A percentile compares a stretch with the other conserved stretches of the same genome.
Evolutionary conservation across 768 basidiomycete species (phyloP).

Genomic region (Calvatia gigantea): DNA sequence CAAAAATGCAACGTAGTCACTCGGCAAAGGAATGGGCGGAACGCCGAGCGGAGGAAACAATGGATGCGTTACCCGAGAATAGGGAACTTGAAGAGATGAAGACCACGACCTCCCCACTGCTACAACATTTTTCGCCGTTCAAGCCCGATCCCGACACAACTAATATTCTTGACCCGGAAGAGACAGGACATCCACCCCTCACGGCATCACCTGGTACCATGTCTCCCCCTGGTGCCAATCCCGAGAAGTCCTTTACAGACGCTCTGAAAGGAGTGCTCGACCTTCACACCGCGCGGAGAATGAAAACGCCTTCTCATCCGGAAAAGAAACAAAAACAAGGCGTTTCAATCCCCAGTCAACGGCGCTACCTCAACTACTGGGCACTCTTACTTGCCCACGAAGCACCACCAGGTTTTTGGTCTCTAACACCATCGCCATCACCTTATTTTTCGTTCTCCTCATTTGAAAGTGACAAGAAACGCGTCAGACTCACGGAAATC

Average conservation of each 20-base stretch:
- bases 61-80: conserved; percentile 46
- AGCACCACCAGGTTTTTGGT: conserved; percentile 52
- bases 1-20: conserved; percentile 43
- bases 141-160: neutral
- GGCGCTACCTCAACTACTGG: conserved; percentile 80
- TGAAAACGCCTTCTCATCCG: conserved; percentile 43
- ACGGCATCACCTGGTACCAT: neutral
- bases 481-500: conserved; percentile 55
- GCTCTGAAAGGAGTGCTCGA: conserved; percentile 55
- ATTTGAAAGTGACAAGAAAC: conserved; percentile 25
- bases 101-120: conserved; percentile 9
- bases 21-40: conserved; percentile 45
- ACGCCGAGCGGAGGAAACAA: conserved; percentile 43
- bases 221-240: conserved; percentile 13
- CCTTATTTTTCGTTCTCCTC: neutral
- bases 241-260: conserved; percentile 31
- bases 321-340: conserved; percentile 43
- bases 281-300: conserved; percentile 66
- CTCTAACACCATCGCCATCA: conserved; percentile 18
- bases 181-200: neutral
- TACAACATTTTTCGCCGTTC: neutral
- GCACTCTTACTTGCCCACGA: conserved; percentile 55
- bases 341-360: conserved; percentile 79
- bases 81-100: conserved; percentile 18
- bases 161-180: neutral